A percentile compares a stretch with the other conserved stretches of the same genome.
Conservation (phyloP, 176 grass and related monocot species). For the Triticum dicoccoides region DNA sequence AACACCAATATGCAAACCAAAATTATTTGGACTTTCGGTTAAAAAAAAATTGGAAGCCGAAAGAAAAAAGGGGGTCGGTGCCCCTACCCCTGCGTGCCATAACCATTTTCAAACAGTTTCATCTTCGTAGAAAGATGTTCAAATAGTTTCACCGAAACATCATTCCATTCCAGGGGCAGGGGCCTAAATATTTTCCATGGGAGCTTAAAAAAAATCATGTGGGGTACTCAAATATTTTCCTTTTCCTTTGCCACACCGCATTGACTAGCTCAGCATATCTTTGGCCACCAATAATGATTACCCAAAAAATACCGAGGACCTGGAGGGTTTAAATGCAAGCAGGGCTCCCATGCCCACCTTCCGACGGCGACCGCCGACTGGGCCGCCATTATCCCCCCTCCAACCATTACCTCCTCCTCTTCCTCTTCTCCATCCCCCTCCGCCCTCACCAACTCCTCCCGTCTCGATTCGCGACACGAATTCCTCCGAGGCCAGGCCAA, state of each 20-base stretch:
- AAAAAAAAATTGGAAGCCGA: too few relatives aligned
- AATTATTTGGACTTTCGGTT: too few relatives aligned
- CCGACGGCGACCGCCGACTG: constrained; percentile 56
- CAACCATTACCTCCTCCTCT: constrained; percentile 3
- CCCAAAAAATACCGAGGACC: constrained; percentile 35
- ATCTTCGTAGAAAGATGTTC: too few relatives aligned
- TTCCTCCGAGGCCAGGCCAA: background rate
- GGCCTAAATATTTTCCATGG: too few relatives aligned
- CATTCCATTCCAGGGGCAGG: too few relatives aligned
- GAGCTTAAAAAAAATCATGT: too few relatives aligned
- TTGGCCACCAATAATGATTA: constrained; percentile 19
- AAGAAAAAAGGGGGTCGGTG: too few relatives aligned
- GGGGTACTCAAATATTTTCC: background rate
- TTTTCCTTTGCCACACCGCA: background rate
- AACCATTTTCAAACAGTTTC: too few relatives aligned
- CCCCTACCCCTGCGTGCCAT: too few relatives aligned
- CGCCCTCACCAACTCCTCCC: constrained; percentile 40
- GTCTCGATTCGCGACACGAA: constrained; percentile 24
- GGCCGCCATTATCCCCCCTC: constrained; percentile 37
- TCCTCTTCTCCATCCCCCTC: constrained; percentile 5
- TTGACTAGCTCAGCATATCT: background rate
- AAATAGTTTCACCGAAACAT: too few relatives aligned
- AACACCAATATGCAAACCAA: too few relatives aligned
- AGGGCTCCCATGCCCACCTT: constrained; percentile 24
- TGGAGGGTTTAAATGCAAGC: constrained; percentile 48